These are phyloP conservation scores for Aspergillus panamensis DNA, from an alignment of 495 filamentous ascomycete genomes.

Conservation along the genomic window DNA sequence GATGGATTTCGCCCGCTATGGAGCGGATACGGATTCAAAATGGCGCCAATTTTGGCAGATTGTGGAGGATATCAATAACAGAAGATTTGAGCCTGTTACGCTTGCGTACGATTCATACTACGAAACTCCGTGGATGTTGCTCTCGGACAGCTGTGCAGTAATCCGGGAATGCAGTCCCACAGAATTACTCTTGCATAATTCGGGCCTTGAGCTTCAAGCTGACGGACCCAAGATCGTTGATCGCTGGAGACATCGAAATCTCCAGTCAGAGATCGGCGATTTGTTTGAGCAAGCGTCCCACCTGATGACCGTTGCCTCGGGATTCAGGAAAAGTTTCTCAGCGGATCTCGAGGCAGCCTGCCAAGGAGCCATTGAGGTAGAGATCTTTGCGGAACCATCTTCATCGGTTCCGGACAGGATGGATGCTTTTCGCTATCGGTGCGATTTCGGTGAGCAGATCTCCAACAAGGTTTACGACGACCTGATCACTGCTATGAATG, in stretches of 20 bases:
- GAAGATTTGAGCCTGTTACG: conserved; percentile 72
- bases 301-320: conserved; percentile 56
- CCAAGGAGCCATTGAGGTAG: conserved; percentile 55
- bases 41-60: conserved; percentile 90
- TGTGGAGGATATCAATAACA: conserved; percentile 78
- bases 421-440: conserved; percentile 65
- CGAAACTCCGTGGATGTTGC: conserved; percentile 76
- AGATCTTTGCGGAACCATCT: conserved; percentile 66
- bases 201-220: conserved; percentile 29
- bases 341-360: conserved; percentile 59
- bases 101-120: conserved; percentile 66
- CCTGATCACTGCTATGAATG: conserved; percentile 38
- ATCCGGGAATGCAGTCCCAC: conserved; percentile 74
- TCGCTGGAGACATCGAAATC: conserved; percentile 44
- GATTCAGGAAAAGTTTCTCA: conserved; percentile 56
- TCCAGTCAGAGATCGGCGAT: conserved; percentile 37
- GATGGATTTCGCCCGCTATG: conserved; percentile 71
- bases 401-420: conserved; percentile 66
- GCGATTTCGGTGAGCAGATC: conserved; percentile 67
- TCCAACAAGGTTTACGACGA: conserved; percentile 63
- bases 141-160: conserved; percentile 71
- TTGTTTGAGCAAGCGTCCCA: conserved; percentile 39
- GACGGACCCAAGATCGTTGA: conserved; percentile 38
- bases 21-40: conserved; percentile 67
- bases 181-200: conserved; percentile 59